Evolutionary conservation across 73 alveolate species (phyloP).

Genomic region (Chromera velia): DNA sequence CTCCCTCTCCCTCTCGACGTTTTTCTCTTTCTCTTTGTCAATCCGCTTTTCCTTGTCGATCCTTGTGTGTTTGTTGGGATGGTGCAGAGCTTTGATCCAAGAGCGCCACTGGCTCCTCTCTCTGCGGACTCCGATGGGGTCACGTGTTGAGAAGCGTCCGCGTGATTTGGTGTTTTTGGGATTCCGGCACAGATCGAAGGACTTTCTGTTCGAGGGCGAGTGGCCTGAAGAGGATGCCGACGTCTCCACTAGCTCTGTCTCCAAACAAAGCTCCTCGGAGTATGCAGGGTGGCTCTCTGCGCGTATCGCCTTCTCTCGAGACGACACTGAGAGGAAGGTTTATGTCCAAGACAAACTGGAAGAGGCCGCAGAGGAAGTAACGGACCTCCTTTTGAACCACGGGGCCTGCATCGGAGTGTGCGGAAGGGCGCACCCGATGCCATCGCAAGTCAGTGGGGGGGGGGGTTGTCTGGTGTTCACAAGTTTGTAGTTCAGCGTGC

Average conservation of each 20-base stretch:
- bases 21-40: too few species aligned
- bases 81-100: not conserved
- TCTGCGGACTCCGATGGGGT: not conserved
- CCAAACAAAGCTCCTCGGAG: too few species aligned
- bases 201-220: constrained; percentile 27
- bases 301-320: constrained; percentile 33
- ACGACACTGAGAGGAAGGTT: constrained; percentile 3
- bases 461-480: too few species aligned
- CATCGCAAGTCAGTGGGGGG: constrained; percentile 3
- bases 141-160: not conserved
- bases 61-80: too few species aligned
- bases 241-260: too few species aligned
- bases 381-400: constrained; percentile 3
- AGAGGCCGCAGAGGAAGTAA: constrained; percentile 17
- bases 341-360: constrained; percentile 41
- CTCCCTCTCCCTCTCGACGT: too few species aligned
- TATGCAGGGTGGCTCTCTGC: constrained; percentile 19
- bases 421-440: constrained; percentile 49
- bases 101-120: too few species aligned
- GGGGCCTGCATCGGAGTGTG: constrained; percentile 37
- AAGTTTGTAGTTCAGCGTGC: too few species aligned
- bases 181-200: constrained; percentile 29
- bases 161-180: constrained; percentile 43
- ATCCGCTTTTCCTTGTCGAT: too few species aligned
- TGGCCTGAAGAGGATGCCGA: too few species aligned